These are phyloP conservation scores for Hypomyces perniciosus DNA, from an alignment of 2,329 filamentous ascomycete species.

Conservation along the genomic window DNA sequence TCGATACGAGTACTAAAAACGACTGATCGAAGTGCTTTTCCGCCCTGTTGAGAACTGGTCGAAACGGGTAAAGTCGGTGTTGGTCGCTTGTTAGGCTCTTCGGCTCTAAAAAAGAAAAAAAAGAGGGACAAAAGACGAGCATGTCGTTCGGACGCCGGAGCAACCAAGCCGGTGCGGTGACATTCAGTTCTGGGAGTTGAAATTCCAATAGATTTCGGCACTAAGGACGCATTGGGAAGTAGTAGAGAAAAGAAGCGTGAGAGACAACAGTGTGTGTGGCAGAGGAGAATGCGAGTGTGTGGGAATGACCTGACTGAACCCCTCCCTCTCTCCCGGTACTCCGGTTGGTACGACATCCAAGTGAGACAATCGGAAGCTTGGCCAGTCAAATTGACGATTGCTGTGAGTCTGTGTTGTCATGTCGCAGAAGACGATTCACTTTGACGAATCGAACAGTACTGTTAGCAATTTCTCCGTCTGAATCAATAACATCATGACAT, in stretches of 20 bases:
- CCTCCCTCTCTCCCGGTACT: too few relatives aligned
- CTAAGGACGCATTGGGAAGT: constrained; percentile 11
- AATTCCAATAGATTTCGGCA: constrained; percentile 12
- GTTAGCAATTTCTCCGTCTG: too few relatives aligned
- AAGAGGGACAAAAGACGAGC: background rate
- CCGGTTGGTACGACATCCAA: background rate
- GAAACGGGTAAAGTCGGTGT: background rate
- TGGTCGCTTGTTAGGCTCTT: background rate
- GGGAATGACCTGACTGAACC: background rate
- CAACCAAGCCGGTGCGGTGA: too few relatives aligned
- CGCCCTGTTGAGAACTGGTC: background rate
- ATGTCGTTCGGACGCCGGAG: background rate
- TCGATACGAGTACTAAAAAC: too few relatives aligned
- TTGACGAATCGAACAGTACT: too few relatives aligned
- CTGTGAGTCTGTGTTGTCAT: background rate
- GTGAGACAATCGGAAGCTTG: background rate
- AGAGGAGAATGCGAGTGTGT: background rate
- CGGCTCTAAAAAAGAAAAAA: background rate
- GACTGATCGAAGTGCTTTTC: background rate
- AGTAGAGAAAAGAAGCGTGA: background rate
- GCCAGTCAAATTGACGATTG: background rate
- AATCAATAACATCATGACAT: too few relatives aligned
- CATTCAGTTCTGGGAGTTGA: constrained; percentile 2
- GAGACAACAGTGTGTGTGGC: background rate
- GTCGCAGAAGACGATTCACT: too few relatives aligned